Evolutionary conservation across 192 early-diverging fungal genomes (phyloP).

Genomic region (Coemansia sp.): DNA sequence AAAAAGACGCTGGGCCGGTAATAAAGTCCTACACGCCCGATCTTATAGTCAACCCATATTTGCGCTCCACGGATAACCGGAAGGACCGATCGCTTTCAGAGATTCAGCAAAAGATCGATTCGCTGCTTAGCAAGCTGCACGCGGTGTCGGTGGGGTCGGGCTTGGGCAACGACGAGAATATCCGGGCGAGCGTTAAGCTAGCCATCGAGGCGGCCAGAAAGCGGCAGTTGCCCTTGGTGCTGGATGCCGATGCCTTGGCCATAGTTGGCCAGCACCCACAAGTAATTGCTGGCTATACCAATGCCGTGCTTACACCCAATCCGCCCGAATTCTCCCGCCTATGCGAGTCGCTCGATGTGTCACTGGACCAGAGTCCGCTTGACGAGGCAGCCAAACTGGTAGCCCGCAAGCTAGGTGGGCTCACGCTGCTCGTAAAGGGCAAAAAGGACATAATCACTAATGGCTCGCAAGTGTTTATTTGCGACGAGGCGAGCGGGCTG

Average conservation of each 20-base stretch:
- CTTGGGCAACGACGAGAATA: conserved; percentile 70
- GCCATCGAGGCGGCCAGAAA: conserved; percentile 70
- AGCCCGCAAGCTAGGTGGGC: conserved; percentile 69
- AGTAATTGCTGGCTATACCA: conserved; percentile 66
- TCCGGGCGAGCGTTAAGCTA: conserved; percentile 62
- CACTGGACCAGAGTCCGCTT: conserved; percentile 31
- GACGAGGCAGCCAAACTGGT: conserved; percentile 50
- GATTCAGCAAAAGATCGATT: conserved; percentile 50
- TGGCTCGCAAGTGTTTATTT: conserved; percentile 61
- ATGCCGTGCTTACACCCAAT: conserved; percentile 86
- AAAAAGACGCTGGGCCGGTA: conserved; percentile 66
- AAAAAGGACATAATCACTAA: conserved; percentile 71
- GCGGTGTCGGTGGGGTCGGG: conserved; percentile 91
- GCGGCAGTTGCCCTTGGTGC: conserved; percentile 66
- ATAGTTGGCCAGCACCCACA: conserved; percentile 70
- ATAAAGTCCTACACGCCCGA: conserved; percentile 86
- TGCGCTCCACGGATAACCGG: conserved; percentile 51
- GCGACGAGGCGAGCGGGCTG: conserved; percentile 66
- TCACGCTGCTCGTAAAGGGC: conserved; percentile 83
- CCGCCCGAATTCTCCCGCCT: conserved; percentile 78
- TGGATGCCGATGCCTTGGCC: conserved; percentile 93
- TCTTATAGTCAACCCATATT: conserved; percentile 90
- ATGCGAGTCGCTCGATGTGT: conserved; percentile 56
- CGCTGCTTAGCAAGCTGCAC: conserved; percentile 69
- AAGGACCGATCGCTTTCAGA: conserved; percentile 22